Conservation (phyloP, 345 rosid genomes). For the Xanthoceras sorbifolium region DNA sequence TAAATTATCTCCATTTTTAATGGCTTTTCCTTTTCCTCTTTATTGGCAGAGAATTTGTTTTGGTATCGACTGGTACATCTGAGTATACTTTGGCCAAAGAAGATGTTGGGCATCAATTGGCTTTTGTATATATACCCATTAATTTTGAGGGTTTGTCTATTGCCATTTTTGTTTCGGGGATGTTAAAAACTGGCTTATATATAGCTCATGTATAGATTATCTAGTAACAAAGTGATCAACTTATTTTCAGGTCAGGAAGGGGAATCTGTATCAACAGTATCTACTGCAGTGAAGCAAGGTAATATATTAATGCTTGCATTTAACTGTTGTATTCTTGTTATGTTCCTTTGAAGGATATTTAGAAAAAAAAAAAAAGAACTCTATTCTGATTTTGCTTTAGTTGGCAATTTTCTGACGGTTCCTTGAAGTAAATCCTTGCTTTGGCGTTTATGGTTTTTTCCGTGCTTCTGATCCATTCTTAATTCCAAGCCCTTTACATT, state of each 20-base stretch:
- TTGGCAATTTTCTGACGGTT: not conserved
- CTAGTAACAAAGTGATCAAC: slow-evolving; percentile 12
- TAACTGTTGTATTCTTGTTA: not conserved
- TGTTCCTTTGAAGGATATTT: not conserved
- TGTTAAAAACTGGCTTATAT: slow-evolving; percentile 19
- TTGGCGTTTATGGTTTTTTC: not conserved
- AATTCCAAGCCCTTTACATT: not conserved
- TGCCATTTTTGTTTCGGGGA: slow-evolving; percentile 13
- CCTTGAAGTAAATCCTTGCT: not conserved
- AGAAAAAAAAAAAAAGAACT: no score
- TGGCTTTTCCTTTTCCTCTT: not conserved
- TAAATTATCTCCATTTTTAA: not conserved
- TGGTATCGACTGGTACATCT: slow-evolving; percentile 73
- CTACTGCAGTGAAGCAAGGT: slow-evolving; percentile 81
- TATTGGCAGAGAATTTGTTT: slow-evolving; percentile 53
- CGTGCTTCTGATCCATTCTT: not conserved
- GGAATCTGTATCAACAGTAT: slow-evolving; percentile 59
- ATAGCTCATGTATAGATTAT: not conserved
- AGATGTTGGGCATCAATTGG: slow-evolving; percentile 76
- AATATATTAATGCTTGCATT: slow-evolving; percentile 27
- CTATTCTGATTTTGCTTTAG: not conserved
- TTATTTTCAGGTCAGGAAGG: slow-evolving; percentile 84
- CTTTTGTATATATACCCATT: slow-evolving; percentile 81
- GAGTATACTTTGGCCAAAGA: slow-evolving; percentile 81
- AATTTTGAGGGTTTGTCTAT: slow-evolving; percentile 81